Conservation (phyloP, 2,329 filamentous ascomycete species). For the Fusarium algeriense region DNA sequence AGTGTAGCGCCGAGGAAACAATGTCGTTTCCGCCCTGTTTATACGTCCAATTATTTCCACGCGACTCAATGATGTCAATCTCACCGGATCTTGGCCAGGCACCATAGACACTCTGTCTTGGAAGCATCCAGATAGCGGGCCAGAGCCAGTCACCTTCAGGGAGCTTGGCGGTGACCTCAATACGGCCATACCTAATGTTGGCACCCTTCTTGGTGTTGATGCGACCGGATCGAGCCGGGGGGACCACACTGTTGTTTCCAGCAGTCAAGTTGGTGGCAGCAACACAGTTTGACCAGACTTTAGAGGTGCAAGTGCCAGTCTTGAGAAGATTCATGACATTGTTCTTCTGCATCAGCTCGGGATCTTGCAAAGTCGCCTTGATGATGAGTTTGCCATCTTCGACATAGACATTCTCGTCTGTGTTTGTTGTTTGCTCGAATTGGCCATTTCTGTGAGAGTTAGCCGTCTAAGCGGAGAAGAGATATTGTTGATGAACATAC, state of each 20-base stretch:
- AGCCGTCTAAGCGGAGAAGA: neutral
- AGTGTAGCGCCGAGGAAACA: slow-evolving; percentile 82
- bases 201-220: slow-evolving; percentile 80
- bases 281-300: slow-evolving; percentile 68
- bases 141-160: slow-evolving; percentile 87
- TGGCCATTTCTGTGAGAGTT: slow-evolving; percentile 74
- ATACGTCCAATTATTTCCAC: slow-evolving; percentile 86
- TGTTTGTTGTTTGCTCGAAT: slow-evolving; percentile 80
- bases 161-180: slow-evolving; percentile 83
- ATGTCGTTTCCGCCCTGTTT: slow-evolving; percentile 84
- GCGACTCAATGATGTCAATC: slow-evolving; percentile 84
- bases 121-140: slow-evolving; percentile 94
- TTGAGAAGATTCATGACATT: slow-evolving; percentile 75
- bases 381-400: slow-evolving; percentile 77
- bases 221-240: slow-evolving; percentile 81
- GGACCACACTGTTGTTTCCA: slow-evolving; percentile 79
- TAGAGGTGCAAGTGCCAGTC: slow-evolving; percentile 76
- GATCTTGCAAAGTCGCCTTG: slow-evolving; percentile 82
- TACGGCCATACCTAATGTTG: slow-evolving; percentile 81
- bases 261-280: slow-evolving; percentile 77
- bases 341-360: slow-evolving; percentile 73
- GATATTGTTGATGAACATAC: slow-evolving; percentile 61
- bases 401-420: slow-evolving; percentile 80
- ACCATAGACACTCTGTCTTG: slow-evolving; percentile 78
- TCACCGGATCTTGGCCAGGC: slow-evolving; percentile 84